phyloP scores from a whole-genome alignment of 1,139 yeast genomes.

The Candida pseudoviswanathii region DNA sequence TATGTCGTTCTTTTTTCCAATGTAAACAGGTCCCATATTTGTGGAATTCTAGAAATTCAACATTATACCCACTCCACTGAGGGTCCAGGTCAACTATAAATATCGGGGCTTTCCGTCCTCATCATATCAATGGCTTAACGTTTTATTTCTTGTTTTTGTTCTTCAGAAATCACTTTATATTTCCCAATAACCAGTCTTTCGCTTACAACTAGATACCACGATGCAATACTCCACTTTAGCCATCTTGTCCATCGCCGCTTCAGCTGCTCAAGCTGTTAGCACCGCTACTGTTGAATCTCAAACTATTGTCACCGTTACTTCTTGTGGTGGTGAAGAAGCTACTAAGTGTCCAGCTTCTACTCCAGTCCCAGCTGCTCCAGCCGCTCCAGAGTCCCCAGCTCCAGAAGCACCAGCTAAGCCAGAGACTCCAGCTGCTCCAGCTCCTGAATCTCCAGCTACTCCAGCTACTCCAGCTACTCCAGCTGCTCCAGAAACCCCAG shows the following conservation, averaged over 20 bases:
- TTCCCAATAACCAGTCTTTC: slow-evolving; percentile 27
- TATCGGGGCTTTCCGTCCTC: background rate
- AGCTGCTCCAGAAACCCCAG: slow-evolving; percentile 8
- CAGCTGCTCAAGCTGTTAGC: slow-evolving; percentile 27
- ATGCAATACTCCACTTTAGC: slow-evolving; percentile 53
- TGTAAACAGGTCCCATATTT: background rate
- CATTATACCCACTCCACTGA: background rate
- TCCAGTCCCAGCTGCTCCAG: slow-evolving; percentile 3
- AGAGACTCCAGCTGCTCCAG: background rate
- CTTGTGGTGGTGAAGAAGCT: slow-evolving; percentile 37
- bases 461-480: slow-evolving; percentile 2
- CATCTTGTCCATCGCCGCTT: slow-evolving; percentile 44
- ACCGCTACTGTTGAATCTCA: slow-evolving; percentile 27
- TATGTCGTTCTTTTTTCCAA: background rate
- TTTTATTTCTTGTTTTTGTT: background rate
- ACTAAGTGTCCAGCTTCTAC: slow-evolving; percentile 42
- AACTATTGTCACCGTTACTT: slow-evolving; percentile 40
- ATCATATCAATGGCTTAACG: background rate
- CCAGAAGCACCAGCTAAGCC: background rate
- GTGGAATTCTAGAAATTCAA: background rate
- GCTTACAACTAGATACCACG: slow-evolving; percentile 24
- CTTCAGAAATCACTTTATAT: slow-evolving; percentile 12
- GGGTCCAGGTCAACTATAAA: background rate
- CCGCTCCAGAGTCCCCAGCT: background rate
- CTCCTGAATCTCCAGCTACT: slow-evolving; percentile 3